A percentile compares a stretch with the other conserved stretches of the same genome.
phyloP scores from a whole-genome alignment of 2,329 filamentous ascomycete genomes.

The Aureobasidium sp. region DNA sequence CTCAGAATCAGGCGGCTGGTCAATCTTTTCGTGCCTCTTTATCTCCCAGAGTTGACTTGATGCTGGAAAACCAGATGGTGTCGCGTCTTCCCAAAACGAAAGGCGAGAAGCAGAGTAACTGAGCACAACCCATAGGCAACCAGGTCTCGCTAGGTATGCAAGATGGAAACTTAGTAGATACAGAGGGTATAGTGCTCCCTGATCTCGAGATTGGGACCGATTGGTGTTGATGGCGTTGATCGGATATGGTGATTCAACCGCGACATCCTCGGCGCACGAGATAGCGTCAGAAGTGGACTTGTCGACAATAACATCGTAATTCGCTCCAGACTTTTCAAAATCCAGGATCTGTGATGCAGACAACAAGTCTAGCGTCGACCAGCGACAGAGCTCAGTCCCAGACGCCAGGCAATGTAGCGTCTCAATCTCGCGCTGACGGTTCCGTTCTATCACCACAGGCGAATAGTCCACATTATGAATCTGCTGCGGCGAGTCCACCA shows the following conservation, averaged over 20 bases:
- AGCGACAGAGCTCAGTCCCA: neutral
- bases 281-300: slow-evolving; percentile 8
- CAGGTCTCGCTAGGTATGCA: neutral
- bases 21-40: neutral
- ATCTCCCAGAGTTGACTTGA: neutral
- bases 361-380: neutral
- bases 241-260: neutral
- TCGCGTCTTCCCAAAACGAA: neutral
- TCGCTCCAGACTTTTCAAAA: neutral
- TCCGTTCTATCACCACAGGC: neutral
- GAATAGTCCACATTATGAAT: slow-evolving; percentile 11
- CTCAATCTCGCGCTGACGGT: neutral
- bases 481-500: neutral
- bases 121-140: neutral
- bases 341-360: neutral
- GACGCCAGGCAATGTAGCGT: too few relatives aligned
- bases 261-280: neutral
- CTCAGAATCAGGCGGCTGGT: neutral
- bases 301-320: neutral
- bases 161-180: neutral
- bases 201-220: too few relatives aligned
- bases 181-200: neutral
- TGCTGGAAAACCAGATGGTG: neutral
- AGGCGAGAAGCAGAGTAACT: slow-evolving; percentile 2
- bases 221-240: neutral